These are phyloP conservation scores for Hypoxylon rubiginosum DNA, from an alignment of 2,329 filamentous ascomycete species.

Conservation along the genomic window DNA sequence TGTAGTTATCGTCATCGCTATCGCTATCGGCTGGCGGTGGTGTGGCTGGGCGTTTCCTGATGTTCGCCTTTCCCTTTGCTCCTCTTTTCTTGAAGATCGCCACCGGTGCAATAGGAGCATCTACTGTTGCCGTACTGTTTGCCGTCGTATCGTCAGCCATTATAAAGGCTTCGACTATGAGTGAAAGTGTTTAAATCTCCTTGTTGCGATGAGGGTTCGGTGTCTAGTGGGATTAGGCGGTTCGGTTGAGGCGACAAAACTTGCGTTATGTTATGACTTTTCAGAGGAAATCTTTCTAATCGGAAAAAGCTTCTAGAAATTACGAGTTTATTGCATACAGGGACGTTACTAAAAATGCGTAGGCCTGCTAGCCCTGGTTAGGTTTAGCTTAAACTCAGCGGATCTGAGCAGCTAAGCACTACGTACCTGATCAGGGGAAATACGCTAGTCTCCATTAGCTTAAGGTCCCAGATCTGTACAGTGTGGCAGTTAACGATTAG, in stretches of 20 bases:
- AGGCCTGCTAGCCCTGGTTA: neutral
- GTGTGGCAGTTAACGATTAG: constrained; percentile 15
- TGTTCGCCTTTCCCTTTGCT: constrained; percentile 79
- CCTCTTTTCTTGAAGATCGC: constrained; percentile 89
- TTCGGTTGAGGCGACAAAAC: constrained; percentile 8
- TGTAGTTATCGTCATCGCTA: constrained; percentile 72
- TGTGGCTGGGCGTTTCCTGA: constrained; percentile 84
- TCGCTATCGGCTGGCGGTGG: constrained; percentile 75
- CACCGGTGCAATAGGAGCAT: constrained; percentile 61
- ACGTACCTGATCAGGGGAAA: neutral
- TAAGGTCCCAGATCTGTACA: constrained; percentile 18
- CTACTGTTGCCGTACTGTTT: constrained; percentile 29
- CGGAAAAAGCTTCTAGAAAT: constrained; percentile 34
- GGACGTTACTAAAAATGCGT: constrained; percentile 14
- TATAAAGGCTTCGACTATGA: neutral
- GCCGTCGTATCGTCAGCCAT: constrained; percentile 41
- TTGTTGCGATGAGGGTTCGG: neutral
- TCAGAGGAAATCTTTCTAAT: constrained; percentile 20
- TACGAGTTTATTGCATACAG: constrained; percentile 15
- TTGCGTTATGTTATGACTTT: constrained; percentile 21
- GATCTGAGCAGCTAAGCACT: too few relatives aligned
- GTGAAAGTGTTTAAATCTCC: neutral
- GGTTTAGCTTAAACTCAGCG: neutral
- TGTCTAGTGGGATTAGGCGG: neutral
- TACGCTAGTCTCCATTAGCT: constrained; percentile 11